phyloP scores from a whole-genome alignment of 2,329 filamentous ascomycete genomes.

The Talaromyces funiculosus region DNA sequence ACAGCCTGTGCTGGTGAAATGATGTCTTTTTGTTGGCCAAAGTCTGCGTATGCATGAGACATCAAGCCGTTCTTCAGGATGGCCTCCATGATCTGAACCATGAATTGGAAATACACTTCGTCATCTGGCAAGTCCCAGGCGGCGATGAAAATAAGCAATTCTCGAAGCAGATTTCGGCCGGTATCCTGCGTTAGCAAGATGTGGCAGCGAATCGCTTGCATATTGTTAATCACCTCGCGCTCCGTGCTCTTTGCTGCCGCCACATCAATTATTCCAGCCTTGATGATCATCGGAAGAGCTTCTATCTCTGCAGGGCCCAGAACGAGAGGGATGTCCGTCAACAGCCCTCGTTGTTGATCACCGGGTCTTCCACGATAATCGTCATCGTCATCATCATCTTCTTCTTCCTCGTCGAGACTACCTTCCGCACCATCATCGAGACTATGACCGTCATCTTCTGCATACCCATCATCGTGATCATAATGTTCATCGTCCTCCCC shows the following conservation, averaged over 20 bases:
- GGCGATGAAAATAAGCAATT: slow-evolving; percentile 91
- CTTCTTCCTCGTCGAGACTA: slow-evolving; percentile 42
- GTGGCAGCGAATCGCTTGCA: slow-evolving; percentile 85
- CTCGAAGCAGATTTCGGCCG: slow-evolving; percentile 79
- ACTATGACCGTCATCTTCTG: slow-evolving; percentile 37
- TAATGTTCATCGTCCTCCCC: slow-evolving; percentile 38
- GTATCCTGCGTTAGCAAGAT: slow-evolving; percentile 86
- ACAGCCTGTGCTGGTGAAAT: slow-evolving; percentile 93
- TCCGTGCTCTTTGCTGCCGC: slow-evolving; percentile 63
- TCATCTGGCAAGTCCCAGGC: slow-evolving; percentile 95
- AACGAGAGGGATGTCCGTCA: slow-evolving; percentile 92
- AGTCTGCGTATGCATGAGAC: slow-evolving; percentile 85
- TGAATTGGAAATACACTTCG: slow-evolving; percentile 93
- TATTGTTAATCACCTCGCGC: slow-evolving; percentile 59
- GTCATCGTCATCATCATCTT: slow-evolving; percentile 50
- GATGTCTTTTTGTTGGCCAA: slow-evolving; percentile 90
- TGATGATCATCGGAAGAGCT: slow-evolving; percentile 93
- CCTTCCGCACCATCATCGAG: slow-evolving; percentile 38
- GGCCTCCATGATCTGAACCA: slow-evolving; percentile 90
- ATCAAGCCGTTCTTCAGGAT: slow-evolving; percentile 84
- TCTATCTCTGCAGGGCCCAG: slow-evolving; percentile 93
- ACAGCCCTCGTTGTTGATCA: slow-evolving; percentile 62
- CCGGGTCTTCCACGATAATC: slow-evolving; percentile 48
- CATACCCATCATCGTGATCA: slow-evolving; percentile 35
- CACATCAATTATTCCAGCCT: slow-evolving; percentile 85